Evolutionary conservation across 306 rosid genomes (phyloP).

Genomic region (Cotoneaster glaucophyllus): DNA sequence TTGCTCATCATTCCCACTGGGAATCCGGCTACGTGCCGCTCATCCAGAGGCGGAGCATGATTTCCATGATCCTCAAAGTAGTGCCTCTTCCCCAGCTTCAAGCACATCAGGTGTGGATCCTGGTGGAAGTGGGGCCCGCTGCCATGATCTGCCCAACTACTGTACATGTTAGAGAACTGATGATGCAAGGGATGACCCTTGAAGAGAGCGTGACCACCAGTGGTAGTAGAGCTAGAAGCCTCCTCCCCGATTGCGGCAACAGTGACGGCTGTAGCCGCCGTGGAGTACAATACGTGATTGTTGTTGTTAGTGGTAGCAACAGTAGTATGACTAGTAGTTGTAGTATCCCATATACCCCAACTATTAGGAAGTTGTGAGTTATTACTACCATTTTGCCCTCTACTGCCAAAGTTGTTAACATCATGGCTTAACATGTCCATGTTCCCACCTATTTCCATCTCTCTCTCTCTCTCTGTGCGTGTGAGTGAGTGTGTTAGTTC

Average conservation of each 20-base stretch:
- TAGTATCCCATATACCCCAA: slow-evolving; percentile 53
- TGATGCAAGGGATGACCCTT: not conserved
- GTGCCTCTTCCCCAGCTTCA: slow-evolving; percentile 91
- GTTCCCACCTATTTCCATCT: slow-evolving; percentile 50
- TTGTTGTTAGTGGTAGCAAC: not conserved
- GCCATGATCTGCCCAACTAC: not conserved
- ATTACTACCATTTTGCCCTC: slow-evolving; percentile 39
- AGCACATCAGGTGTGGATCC: slow-evolving; percentile 72
- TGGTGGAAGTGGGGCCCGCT: slow-evolving; percentile 34
- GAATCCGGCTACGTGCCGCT: slow-evolving; percentile 24
- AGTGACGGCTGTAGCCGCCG: not conserved
- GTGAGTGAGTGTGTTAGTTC: not conserved
- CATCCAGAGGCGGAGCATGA: slow-evolving; percentile 7
- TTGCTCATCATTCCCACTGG: slow-evolving; percentile 22
- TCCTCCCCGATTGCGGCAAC: not conserved
- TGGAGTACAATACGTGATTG: slow-evolving; percentile 1
- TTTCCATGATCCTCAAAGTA: slow-evolving; percentile 60
- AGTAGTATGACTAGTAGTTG: slow-evolving; percentile 11
- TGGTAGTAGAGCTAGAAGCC: not conserved
- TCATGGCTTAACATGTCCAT: slow-evolving; percentile 30
- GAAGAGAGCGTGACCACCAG: not conserved
- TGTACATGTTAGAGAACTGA: not conserved
- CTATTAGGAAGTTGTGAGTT: slow-evolving; percentile 10
- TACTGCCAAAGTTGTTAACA: slow-evolving; percentile 3
- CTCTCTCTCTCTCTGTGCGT: not conserved